Evolutionary conservation across 345 rosid species (phyloP).

Genomic region (Citrus maxima): DNA sequence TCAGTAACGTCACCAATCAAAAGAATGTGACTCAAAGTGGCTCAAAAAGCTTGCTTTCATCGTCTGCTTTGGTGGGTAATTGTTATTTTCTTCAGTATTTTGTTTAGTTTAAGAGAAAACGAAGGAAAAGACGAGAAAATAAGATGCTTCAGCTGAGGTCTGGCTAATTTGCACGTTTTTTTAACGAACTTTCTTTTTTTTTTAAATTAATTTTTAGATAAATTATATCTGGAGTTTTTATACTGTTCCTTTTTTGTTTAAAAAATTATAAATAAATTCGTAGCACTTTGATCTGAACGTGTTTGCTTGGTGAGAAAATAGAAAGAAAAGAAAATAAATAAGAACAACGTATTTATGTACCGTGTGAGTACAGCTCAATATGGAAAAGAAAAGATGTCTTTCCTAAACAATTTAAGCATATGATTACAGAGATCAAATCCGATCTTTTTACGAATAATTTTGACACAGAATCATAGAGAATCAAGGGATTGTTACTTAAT

Average conservation of each 20-base stretch:
- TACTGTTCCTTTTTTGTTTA: not conserved
- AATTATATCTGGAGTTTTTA: not conserved
- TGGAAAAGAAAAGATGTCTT: not conserved
- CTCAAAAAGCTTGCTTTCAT: slow-evolving; percentile 35
- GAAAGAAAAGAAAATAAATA: not conserved
- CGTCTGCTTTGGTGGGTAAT: slow-evolving; percentile 56
- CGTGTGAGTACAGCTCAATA: not conserved
- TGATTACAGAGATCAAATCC: not conserved
- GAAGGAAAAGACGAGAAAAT: not conserved
- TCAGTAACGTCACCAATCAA: slow-evolving; percentile 65
- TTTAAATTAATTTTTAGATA: not conserved
- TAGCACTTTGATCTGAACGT: not conserved
- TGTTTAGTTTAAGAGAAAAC: slow-evolving; percentile 12
- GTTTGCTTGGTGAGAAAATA: slow-evolving; percentile 4
- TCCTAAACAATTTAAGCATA: too few relatives aligned
- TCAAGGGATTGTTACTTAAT: not conserved
- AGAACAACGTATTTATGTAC: not conserved
- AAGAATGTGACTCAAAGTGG: slow-evolving; percentile 33
- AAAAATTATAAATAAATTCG: not conserved
- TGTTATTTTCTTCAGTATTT: not conserved
- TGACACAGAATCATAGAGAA: not conserved
- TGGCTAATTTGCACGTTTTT: not conserved
- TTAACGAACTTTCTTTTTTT: too few relatives aligned
- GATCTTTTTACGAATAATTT: not conserved
- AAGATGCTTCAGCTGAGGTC: not conserved